Conservation (phyloP, 1,284 basidiomycete species). For the Marasmius tenuissimus region DNA sequence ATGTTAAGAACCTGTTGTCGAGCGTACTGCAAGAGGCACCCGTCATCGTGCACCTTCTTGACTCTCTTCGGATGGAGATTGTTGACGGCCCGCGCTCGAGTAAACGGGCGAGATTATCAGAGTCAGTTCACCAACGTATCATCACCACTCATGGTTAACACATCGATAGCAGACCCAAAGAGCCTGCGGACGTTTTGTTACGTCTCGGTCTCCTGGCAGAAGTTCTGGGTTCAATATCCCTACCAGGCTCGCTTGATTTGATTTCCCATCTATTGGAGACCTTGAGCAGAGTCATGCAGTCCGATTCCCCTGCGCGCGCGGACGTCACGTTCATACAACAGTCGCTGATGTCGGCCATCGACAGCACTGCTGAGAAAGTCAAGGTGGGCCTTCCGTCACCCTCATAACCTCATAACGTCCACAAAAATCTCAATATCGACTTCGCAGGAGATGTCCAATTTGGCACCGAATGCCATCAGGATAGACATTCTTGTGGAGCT, state of each 20-base stretch:
- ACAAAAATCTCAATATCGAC: constrained; percentile 8
- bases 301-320: constrained; percentile 44
- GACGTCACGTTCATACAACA: constrained; percentile 85
- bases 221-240: constrained; percentile 59
- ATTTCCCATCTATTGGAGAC: constrained; percentile 76
- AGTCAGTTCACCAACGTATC: constrained; percentile 38
- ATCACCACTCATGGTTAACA: constrained; percentile 8
- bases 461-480: constrained; percentile 53
- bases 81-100: constrained; percentile 45
- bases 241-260: constrained; percentile 72
- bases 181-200: constrained; percentile 39
- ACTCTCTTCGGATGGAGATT: constrained; percentile 45
- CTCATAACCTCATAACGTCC: background rate
- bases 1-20: constrained; percentile 52
- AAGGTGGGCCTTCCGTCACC: constrained; percentile 36
- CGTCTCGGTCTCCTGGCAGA: constrained; percentile 69
- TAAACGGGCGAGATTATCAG: constrained; percentile 62
- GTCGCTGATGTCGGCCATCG: constrained; percentile 80
- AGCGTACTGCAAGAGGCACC: constrained; percentile 47
- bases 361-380: constrained; percentile 67
- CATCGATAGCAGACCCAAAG: constrained; percentile 15
- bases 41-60: constrained; percentile 63
- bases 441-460: constrained; percentile 44
- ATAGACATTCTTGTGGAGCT: constrained; percentile 86
- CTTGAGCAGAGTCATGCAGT: constrained; percentile 66